Evolutionary conservation across 208 protist species (phyloP).

Genomic region (Acanthamoeba culbertsoni): DNA sequence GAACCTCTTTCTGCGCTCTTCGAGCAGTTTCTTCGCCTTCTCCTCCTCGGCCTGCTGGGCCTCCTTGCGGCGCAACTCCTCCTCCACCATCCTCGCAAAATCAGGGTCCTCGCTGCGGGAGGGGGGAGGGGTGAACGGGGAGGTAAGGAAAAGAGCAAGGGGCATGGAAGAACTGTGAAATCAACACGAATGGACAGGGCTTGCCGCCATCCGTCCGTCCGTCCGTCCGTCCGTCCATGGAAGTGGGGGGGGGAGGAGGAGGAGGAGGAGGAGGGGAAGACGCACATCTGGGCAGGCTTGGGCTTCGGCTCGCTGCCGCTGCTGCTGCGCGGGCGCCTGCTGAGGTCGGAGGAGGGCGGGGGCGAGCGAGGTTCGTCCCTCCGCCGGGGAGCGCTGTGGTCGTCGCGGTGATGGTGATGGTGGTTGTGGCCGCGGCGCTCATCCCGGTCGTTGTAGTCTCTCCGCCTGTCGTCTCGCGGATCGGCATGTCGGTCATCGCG

Average conservation of each 20-base stretch:
- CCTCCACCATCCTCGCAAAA: neutral
- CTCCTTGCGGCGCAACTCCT: neutral
- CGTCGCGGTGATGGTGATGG: neutral
- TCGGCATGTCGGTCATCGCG: neutral
- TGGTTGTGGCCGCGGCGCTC: too few species aligned
- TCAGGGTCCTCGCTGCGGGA: neutral
- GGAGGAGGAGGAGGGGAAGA: too few species aligned
- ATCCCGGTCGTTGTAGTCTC: neutral
- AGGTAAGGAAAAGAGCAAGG: neutral
- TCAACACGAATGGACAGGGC: too few species aligned
- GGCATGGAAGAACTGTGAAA: too few species aligned
- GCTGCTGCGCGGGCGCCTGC: neutral
- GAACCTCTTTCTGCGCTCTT: too few species aligned
- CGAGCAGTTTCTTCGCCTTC: neutral
- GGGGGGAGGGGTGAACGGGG: neutral
- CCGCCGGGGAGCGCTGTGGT: neutral
- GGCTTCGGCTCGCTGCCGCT: too few species aligned
- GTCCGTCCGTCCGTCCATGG: too few species aligned
- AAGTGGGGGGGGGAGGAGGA: too few species aligned
- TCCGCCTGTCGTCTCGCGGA: neutral
- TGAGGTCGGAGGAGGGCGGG: neutral
- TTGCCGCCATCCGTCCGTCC: too few species aligned
- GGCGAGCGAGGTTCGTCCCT: neutral
- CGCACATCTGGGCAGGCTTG: too few species aligned
- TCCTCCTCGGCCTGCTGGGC: neutral